Evolutionary conservation across 345 rosid genomes (phyloP).

Genomic region (Clarkia xantiana): DNA sequence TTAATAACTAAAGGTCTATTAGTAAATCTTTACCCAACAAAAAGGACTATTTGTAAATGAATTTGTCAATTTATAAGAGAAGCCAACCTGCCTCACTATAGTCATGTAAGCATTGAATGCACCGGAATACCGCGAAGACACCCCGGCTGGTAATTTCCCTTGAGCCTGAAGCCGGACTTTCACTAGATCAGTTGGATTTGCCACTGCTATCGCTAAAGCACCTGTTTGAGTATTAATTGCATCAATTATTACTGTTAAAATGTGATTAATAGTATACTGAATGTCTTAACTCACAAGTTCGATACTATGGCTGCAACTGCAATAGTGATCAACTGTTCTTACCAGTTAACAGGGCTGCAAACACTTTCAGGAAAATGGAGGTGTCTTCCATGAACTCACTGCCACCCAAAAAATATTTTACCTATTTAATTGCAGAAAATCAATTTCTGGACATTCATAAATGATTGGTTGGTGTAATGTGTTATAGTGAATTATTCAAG

Average conservation of each 20-base stretch:
- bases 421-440: slow-evolving; percentile 26
- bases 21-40: no score
- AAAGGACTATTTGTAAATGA: no score
- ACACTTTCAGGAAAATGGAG: slow-evolving; percentile 68
- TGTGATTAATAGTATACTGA: no score
- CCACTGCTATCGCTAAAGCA: no score
- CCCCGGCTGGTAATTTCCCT: slow-evolving; percentile 83
- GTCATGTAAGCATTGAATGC: slow-evolving; percentile 73
- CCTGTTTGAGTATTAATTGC: neutral
- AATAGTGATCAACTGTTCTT: slow-evolving; percentile 8
- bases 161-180: no score
- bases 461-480: neutral
- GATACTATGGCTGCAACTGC: slow-evolving; percentile 9
- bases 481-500: no score
- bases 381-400: slow-evolving; percentile 64
- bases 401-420: slow-evolving; percentile 74
- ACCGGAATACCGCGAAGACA: slow-evolving; percentile 79
- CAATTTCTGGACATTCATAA: slow-evolving; percentile 5
- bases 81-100: slow-evolving; percentile 59
- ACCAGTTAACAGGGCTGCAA: slow-evolving; percentile 90
- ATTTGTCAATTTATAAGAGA: neutral
- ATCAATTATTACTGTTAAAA: no score
- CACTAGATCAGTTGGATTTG: no score
- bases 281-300: no score
- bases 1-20: no score